Base-by-base conservation (phyloP, 305 asterid genomes). In the Coffea humblotiana region DNA sequence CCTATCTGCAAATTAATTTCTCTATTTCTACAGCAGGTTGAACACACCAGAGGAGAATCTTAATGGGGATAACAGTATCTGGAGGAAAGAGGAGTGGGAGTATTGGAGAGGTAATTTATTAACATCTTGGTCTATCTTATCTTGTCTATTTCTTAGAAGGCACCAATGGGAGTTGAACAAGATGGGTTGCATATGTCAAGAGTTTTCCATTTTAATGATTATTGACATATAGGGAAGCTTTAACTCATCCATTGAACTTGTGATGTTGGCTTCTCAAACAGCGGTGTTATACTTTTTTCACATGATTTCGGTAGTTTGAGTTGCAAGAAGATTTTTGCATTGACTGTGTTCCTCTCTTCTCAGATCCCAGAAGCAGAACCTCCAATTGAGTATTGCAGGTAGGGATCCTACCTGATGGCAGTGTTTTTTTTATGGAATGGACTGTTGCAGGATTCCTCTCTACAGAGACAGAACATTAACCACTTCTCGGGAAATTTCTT, bases 361-460 rank as follows among this genome's bases (percentile, higher is more conserved):
- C 90, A 95, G 98, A 92, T 95, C 87, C 98, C 97, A n/a, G 99
- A 95, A 88, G 92, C 86, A 73, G 94, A 89, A n/a, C 98, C 98
- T 79, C 95, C 97, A 49, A 90, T 82, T 76, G 83, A 73, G 74
- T 84, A 84, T 37, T 76, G 81, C 77, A 19, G 25, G 12, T 81
- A 49, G 51, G 6, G 25, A n/a, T 73, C 13, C 47, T 27, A 49
- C 76, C 14, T 43, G 14, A 25, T 72, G 29, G 54, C 5, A 12
- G 54, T 37, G 52, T 70, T 27, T 70, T 40, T 43, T 18, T 40
- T 4, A 29, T 18, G n/a, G 27, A 43, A 72, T 25, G 76, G 76
- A 9, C n/a, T 5, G 25, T 48, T 48, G 63, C 63, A 6, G 63
- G 43, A 72, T 72, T 72, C 63, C 6, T 15, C 13, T 25, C 6